Evolutionary conservation across 768 basidiomycete species (phyloP), one percentile per base, ranked within the genome.

Genomic region (Rhizopogon vesiculosus): DNA sequence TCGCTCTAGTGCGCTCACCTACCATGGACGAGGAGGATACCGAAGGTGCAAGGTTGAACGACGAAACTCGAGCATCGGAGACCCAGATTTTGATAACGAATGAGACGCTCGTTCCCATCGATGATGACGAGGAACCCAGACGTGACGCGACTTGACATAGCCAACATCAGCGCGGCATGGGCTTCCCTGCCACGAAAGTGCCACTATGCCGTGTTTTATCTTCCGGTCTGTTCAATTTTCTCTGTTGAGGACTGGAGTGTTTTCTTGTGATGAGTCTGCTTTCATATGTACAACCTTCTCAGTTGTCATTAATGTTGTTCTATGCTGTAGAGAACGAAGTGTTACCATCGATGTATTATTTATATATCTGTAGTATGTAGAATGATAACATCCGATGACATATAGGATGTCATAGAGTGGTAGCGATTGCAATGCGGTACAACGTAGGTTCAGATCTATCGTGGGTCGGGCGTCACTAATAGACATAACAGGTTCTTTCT

Each of bases 1-100:
- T 87, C 33, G 59, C 64, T 10, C 73, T 83, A 46, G 79, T 89
- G 8, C 75, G 78, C 16, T 60, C 83, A 44, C 69, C 70, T 13
- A 49, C 57, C 3, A 12, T 41, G 9, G 52, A 7, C 33, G 60
- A 54, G 41, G 55, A 51, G 15, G 39, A 42, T 41, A 45, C 38
- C 8, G 56, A 43, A 22, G 25, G 33, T 22, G 15, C 33, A 3
- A 19, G 18, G 19, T 22, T 10, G 46, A 19, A 22, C 31, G 57
- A 60, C 35, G 55, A 31, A 28, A 19, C 19, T 29, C 44, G 7
- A 22, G 41, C 43, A 19, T 42, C 50, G 40, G 59, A 25, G 28
- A 56, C 39, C 9, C 42, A 38, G 29, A 39, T 42, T 39, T 16
- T 15, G 19, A 38, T 22, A 16, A 29, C 29, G 16, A 60, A 59